Evolutionary conservation across 352 stramenopile genomes (phyloP).

Genomic region (Globisporangium rhizosaccharum): DNA sequence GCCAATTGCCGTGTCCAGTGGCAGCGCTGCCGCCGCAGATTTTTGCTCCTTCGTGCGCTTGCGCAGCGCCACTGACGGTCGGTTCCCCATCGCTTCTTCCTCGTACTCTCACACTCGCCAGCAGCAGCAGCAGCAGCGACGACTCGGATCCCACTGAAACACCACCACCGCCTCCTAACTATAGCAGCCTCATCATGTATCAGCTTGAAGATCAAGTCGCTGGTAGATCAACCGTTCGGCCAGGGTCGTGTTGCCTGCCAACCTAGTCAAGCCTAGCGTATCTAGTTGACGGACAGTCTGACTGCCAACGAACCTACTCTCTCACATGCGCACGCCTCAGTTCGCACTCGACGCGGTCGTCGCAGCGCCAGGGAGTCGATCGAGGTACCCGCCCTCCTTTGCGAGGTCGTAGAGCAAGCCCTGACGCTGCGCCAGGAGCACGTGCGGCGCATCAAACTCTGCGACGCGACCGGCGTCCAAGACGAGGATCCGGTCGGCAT

Average conservation of each 20-base stretch:
- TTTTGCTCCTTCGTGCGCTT: slow-evolving; percentile 3
- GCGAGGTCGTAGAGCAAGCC: slow-evolving; percentile 38
- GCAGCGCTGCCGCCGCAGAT: not conserved
- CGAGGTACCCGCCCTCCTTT: slow-evolving; percentile 36
- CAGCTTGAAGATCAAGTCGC: too few relatives aligned
- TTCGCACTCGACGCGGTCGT: not conserved
- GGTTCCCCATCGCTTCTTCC: slow-evolving; percentile 8
- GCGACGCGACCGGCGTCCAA: slow-evolving; percentile 89
- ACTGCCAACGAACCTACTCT: not conserved
- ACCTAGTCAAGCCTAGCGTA: too few relatives aligned
- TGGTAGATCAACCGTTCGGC: too few relatives aligned
- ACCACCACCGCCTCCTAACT: too few relatives aligned
- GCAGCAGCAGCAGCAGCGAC: not conserved
- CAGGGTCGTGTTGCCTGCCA: too few relatives aligned
- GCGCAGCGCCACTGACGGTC: slow-evolving; percentile 4
- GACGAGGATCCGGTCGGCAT: slow-evolving; percentile 95
- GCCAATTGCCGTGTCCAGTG: not conserved
- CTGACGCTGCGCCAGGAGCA: slow-evolving; percentile 38
- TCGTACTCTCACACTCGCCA: not conserved
- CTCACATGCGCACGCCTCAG: too few relatives aligned
- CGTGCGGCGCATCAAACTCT: slow-evolving; percentile 77
- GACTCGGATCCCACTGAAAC: not conserved
- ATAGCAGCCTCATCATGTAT: too few relatives aligned
- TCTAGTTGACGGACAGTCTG: too few relatives aligned
- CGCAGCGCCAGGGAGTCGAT: slow-evolving; percentile 14